A percentile compares a stretch with the other conserved stretches of the same genome.
These are phyloP conservation scores for Lathyrus tuberosus DNA, from an alignment of 306 rosid genomes.

Conservation along the genomic window DNA sequence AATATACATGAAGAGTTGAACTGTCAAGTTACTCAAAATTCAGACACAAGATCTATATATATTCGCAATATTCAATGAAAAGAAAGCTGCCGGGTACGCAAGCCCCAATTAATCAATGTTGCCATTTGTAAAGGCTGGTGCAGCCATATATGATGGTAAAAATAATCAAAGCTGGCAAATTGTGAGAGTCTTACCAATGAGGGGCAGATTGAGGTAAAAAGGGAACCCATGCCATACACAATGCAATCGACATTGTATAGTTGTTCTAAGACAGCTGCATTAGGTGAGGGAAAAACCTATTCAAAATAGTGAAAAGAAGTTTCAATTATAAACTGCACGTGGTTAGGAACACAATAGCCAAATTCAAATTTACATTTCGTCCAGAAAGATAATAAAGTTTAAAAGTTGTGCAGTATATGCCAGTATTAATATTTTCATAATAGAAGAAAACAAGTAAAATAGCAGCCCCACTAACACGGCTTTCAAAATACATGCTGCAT, in stretches of 20 bases:
- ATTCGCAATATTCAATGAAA: constrained; percentile 19
- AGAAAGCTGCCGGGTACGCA: constrained; percentile 6
- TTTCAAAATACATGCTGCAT: constrained; percentile 25
- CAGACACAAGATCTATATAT: background rate
- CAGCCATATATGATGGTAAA: constrained; percentile 10
- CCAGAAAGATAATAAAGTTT: background rate
- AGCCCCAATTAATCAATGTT: constrained; percentile 17
- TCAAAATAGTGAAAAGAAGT: constrained; percentile 37
- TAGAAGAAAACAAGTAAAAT: constrained; percentile 10
- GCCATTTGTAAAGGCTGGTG: constrained; percentile 12
- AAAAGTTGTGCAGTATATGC: constrained; percentile 9
- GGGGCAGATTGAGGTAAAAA: constrained; percentile 90
- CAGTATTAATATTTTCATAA: constrained; percentile 2
- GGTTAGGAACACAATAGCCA: constrained; percentile 33
- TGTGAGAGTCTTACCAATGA: constrained; percentile 70
- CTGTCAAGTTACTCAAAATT: constrained; percentile 19
- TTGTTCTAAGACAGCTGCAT: constrained; percentile 73
- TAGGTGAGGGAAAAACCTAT: constrained; percentile 84
- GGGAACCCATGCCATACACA: constrained; percentile 97
- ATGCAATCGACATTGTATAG: constrained; percentile 73
- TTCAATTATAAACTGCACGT: constrained; percentile 1
- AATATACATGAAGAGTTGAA: constrained; percentile 18
- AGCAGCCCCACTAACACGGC: constrained; percentile 1
- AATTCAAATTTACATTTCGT: constrained; percentile 31
- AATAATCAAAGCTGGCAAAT: constrained; percentile 6